Evolutionary conservation across 768 basidiomycete genomes (phyloP), one percentile per base, ranked within the genome.

Genomic region (Russula brevipes): DNA sequence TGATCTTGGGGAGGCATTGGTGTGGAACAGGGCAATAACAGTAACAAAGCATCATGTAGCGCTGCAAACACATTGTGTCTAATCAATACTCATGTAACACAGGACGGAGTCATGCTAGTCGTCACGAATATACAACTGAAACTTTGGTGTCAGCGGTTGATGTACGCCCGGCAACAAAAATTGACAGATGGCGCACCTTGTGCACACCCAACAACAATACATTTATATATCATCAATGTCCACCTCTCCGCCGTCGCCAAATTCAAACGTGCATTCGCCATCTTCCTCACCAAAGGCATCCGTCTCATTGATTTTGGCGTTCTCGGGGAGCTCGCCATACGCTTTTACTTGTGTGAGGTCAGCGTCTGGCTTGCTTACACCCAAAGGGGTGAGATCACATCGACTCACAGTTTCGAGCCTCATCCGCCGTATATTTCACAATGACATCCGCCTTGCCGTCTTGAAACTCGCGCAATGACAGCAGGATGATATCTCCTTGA

Each of bases 381-480:
- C 35, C 57, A 45, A 44, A 55, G 49, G 35, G 24, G 35, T 49
- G 38, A 2, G 46, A 49, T n/a, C 41, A 35, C 14, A 56, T 33
- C 6, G 31, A 81, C 84, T 65, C 70, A 83, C 86, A 67, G 74
- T 89, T 92, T 65, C 91, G 82, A 49, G 91, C 91, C 73, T 99
- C 96, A 73, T 99, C 95, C 42, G 94, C 86, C 2, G 95, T 97
- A 76, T 98, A 99, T 77, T 97, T 97, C 71, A 98, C 96, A 72
- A 98, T 98, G 54, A 99, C 96, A 78, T 99, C 97, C 19, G 95
- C 97, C 76, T 98, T 98, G 78, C 92, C 94, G 70, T 99, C 97
- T 76, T 98, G 96, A 85, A 98, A 99, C 55, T 98, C 97, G 67
- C 97, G 91, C 54, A 99, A 81, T 35, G 94, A 98, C 19, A 98